A percentile compares a stretch with the other conserved stretches of the same genome.
Evolutionary conservation across 2,329 filamentous ascomycete species (phyloP).

Genomic region (Xylariales sp.): DNA sequence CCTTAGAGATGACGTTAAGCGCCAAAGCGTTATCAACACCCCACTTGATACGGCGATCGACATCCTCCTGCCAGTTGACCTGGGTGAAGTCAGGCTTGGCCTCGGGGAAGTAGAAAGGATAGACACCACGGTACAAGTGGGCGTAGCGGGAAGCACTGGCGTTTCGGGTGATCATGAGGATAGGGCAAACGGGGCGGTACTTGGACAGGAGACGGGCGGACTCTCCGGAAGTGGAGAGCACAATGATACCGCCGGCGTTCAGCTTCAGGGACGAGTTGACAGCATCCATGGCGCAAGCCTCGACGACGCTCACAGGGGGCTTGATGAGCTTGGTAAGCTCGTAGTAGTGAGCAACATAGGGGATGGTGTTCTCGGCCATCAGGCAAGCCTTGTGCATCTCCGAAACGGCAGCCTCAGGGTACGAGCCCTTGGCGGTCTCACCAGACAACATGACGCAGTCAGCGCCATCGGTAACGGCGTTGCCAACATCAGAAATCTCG

Average conservation of each 20-base stretch:
- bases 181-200: slow-evolving; percentile 97
- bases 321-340: slow-evolving; percentile 82
- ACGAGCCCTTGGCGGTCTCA: slow-evolving; percentile 96
- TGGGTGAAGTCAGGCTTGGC: slow-evolving; percentile 90
- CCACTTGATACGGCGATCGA: slow-evolving; percentile 97
- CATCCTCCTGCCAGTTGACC: slow-evolving; percentile 97
- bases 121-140: slow-evolving; percentile 96
- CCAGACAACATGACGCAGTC: slow-evolving; percentile 99
- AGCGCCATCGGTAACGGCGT: slow-evolving; percentile 93
- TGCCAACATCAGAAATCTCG: slow-evolving; percentile 97
- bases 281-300: slow-evolving; percentile 96
- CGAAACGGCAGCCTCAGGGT: slow-evolving; percentile 84
- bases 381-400: slow-evolving; percentile 99
- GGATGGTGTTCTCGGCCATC: slow-evolving; percentile 94
- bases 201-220: slow-evolving; percentile 95
- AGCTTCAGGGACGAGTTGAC: slow-evolving; percentile 94
- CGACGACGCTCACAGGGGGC: slow-evolving; percentile 80
- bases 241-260: slow-evolving; percentile 92
- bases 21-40: slow-evolving; percentile 82
- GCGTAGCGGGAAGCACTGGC: slow-evolving; percentile 79
- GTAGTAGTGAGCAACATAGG: slow-evolving; percentile 94
- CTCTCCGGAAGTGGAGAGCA: slow-evolving; percentile 91
- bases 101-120: slow-evolving; percentile 93
- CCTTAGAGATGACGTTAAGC: slow-evolving; percentile 69
- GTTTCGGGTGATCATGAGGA: slow-evolving; percentile 98